phyloP scores from a whole-genome alignment of 495 filamentous ascomycete species.

The Lophium mytilinum region DNA sequence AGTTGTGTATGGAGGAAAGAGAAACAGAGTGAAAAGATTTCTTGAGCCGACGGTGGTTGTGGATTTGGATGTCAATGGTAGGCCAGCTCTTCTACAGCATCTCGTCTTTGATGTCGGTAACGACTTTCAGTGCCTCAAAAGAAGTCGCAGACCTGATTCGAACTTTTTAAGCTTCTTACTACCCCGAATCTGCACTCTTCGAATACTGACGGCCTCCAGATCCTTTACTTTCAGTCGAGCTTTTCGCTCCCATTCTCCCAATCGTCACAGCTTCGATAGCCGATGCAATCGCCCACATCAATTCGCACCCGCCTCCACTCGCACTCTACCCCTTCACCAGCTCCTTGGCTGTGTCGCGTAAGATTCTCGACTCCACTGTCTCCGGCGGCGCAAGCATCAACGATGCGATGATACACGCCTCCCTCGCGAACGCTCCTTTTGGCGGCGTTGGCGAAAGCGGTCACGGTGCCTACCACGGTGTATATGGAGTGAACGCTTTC shows the following conservation, averaged over 20 bases:
- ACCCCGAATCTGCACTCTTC: not conserved
- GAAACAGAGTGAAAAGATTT: not conserved
- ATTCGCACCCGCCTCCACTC: not conserved
- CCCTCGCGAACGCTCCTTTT: conserved; percentile 15
- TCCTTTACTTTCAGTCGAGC: conserved; percentile 1
- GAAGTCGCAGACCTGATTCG: too few species aligned
- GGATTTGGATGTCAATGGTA: not conserved
- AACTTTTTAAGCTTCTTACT: too few species aligned
- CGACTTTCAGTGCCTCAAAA: too few species aligned
- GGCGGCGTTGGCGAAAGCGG: conserved; percentile 22
- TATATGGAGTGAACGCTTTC: conserved; percentile 24
- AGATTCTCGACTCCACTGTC: not conserved
- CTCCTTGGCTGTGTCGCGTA: not conserved
- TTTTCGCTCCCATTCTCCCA: conserved; percentile 6
- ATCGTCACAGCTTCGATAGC: not conserved
- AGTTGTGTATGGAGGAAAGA: not conserved
- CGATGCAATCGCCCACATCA: not conserved
- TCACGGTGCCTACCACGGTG: conserved; percentile 15
- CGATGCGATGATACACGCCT: conserved; percentile 9
- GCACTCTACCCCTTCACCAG: not conserved
- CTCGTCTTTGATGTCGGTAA: too few species aligned
- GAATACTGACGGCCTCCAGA: not conserved
- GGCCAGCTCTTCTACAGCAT: not conserved
- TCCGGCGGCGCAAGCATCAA: conserved; percentile 23
- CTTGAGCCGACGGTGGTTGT: not conserved